These are phyloP conservation scores for Chrysoporthe deuterocubensis DNA, from an alignment of 2,329 filamentous ascomycete genomes.

Conservation along the genomic window DNA sequence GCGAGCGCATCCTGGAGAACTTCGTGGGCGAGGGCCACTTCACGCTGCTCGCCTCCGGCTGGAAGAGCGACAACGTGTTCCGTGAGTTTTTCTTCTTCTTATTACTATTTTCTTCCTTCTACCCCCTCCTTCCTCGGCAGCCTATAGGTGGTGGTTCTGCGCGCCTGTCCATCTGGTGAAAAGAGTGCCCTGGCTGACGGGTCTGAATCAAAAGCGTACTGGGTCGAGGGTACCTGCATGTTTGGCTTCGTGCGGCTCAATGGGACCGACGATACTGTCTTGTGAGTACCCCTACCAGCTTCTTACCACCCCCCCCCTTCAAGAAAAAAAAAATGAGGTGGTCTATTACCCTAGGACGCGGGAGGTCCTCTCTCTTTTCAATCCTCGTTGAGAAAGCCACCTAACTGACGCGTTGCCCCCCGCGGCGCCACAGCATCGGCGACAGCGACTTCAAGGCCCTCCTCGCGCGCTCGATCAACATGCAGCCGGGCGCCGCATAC, in stretches of 20 bases:
- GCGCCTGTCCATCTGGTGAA: background rate
- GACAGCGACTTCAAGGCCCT: slow-evolving; percentile 13
- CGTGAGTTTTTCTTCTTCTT: background rate
- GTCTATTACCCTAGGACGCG: no score
- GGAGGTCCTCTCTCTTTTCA: background rate
- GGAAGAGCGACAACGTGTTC: background rate
- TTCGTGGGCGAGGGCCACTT: slow-evolving; percentile 8
- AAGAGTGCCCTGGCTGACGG: background rate
- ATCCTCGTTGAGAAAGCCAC: background rate
- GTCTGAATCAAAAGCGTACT: background rate
- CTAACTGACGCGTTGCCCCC: background rate
- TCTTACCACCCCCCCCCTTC: no score
- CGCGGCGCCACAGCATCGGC: slow-evolving; percentile 7
- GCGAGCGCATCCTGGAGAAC: background rate
- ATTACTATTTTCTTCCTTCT: background rate
- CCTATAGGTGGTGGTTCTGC: no score
- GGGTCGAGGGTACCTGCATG: slow-evolving; percentile 13
- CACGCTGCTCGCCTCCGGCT: slow-evolving; percentile 4
- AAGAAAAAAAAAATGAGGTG: no score
- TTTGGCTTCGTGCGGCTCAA: slow-evolving; percentile 21
- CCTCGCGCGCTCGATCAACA: slow-evolving; percentile 6
- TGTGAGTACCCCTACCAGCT: slow-evolving; percentile 8
- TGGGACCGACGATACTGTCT: slow-evolving; percentile 3
- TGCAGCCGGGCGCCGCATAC: background rate
- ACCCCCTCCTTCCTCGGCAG: background rate